These are phyloP conservation scores for Beta macrorhiza DNA, from an alignment of 179 eudicot genomes.

Conservation along the genomic window DNA sequence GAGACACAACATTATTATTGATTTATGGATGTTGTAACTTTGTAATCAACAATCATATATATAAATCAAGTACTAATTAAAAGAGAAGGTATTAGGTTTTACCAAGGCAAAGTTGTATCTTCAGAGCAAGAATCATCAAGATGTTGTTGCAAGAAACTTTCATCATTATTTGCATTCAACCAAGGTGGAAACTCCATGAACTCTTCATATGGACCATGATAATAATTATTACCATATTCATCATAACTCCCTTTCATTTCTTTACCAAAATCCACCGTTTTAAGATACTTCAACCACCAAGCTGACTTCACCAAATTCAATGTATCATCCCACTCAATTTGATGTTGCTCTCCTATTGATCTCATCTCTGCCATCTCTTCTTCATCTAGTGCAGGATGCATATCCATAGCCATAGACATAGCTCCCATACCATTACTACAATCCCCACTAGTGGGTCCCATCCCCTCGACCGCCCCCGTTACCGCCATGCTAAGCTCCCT, in stretches of 20 bases:
- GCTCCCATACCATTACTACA: neutral
- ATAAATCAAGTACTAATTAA: neutral
- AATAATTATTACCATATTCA: neutral
- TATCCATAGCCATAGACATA: slow-evolving; percentile 19
- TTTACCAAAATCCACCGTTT: slow-evolving; percentile 37
- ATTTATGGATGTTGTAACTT: too few relatives aligned
- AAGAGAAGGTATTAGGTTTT: slow-evolving; percentile 14
- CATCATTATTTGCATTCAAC: slow-evolving; percentile 52
- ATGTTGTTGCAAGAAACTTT: slow-evolving; percentile 31
- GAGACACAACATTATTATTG: too few relatives aligned
- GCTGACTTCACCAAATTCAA: slow-evolving; percentile 70
- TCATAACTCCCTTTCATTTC: slow-evolving; percentile 17
- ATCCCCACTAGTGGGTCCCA: slow-evolving; percentile 8
- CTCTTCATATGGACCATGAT: slow-evolving; percentile 41
- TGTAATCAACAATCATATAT: neutral
- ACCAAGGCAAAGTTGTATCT: slow-evolving; percentile 75
- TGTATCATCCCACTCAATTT: slow-evolving; percentile 83
- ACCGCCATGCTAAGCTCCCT: neutral
- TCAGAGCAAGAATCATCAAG: slow-evolving; percentile 43
- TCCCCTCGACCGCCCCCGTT: neutral
- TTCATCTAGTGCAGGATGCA: slow-evolving; percentile 61
- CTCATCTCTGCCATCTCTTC: slow-evolving; percentile 68
- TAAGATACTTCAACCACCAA: slow-evolving; percentile 69
- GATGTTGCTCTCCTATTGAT: slow-evolving; percentile 67
- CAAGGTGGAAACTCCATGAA: slow-evolving; percentile 63